Conservation (phyloP, 208 protist species). For the Novymonas esmeraldas region DNA sequence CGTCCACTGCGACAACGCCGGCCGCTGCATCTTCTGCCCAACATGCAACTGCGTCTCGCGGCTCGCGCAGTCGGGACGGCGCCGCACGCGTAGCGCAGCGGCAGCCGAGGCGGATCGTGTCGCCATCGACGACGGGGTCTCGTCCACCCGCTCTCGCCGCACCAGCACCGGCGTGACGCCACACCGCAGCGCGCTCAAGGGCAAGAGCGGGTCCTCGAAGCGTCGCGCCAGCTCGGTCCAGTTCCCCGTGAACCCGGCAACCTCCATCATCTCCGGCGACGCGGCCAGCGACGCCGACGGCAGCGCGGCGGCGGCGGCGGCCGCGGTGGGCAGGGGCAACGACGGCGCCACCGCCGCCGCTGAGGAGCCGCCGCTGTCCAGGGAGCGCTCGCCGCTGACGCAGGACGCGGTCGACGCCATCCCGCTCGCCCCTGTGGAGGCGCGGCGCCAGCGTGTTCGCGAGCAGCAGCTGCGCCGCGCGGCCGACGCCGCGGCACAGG, state of each 20-base stretch:
- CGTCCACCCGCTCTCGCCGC: conserved; percentile 51
- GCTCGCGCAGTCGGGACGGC: conserved; percentile 73
- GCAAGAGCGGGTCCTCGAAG: conserved; percentile 31
- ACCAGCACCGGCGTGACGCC: conserved; percentile 26
- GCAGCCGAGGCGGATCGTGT: conserved; percentile 35
- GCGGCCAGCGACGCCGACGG: not conserved
- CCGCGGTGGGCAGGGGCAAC: not conserved
- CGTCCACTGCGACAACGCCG: conserved; percentile 81
- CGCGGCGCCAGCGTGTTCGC: conserved; percentile 21
- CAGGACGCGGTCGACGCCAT: conserved; percentile 54
- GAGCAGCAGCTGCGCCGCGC: conserved; percentile 32
- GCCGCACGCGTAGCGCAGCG: conserved; percentile 38
- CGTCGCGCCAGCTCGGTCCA: conserved; percentile 67
- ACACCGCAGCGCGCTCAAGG: conserved; percentile 56
- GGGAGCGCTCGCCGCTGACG: conserved; percentile 57
- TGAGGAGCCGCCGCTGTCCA: not conserved
- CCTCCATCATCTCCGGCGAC: conserved; percentile 18
- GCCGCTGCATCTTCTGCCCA: conserved; percentile 72
- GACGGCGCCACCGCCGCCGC: conserved; percentile 2
- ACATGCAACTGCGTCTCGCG: conserved; percentile 77
- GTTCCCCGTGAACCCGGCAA: conserved; percentile 43
- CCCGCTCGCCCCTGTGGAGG: conserved; percentile 53
- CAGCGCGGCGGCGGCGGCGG: not conserved
- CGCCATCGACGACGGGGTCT: conserved; percentile 77
- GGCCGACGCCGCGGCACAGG: conserved; percentile 15